Conservation (phyloP, 208 protist species). For the Borovskyia barvae region DNA sequence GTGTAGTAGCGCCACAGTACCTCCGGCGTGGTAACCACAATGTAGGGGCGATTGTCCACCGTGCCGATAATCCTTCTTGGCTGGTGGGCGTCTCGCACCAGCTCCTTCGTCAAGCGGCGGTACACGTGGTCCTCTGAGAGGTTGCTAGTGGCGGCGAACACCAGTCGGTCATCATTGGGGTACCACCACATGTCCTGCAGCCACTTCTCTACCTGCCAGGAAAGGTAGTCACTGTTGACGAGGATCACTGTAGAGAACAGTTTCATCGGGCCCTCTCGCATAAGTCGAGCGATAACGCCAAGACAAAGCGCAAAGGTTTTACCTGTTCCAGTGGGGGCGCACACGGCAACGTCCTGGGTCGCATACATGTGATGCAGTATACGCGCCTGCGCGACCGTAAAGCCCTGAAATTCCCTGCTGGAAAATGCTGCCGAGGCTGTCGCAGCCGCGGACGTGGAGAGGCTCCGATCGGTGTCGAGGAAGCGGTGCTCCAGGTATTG, state of each 20-base stretch:
- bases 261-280: constrained; percentile 89
- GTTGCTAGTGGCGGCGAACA: constrained; percentile 73
- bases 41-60: constrained; percentile 76
- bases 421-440: not conserved
- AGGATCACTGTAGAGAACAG: constrained; percentile 78
- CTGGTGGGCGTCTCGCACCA: constrained; percentile 42
- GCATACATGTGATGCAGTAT: constrained; percentile 88
- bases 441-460: not conserved
- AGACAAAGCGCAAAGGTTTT: constrained; percentile 89
- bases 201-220: constrained; percentile 79
- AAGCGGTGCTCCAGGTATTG: constrained; percentile 53
- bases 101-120: constrained; percentile 67
- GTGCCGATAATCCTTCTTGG: constrained; percentile 31
- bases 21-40: constrained; percentile 74
- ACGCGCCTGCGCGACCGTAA: constrained; percentile 84
- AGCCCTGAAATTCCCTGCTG: constrained; percentile 14
- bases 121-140: constrained; percentile 61
- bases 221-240: constrained; percentile 72
- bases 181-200: constrained; percentile 90
- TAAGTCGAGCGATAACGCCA: constrained; percentile 75
- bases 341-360: constrained; percentile 79
- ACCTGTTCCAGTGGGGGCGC: constrained; percentile 86
- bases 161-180: constrained; percentile 73
- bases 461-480: constrained; percentile 17
- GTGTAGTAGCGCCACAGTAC: constrained; percentile 76